Percentiles rank a stretch among this genome's conserved stretches.
Conservation (phyloP, 306 rosid genomes). For the Gleditsia sinensis region DNA sequence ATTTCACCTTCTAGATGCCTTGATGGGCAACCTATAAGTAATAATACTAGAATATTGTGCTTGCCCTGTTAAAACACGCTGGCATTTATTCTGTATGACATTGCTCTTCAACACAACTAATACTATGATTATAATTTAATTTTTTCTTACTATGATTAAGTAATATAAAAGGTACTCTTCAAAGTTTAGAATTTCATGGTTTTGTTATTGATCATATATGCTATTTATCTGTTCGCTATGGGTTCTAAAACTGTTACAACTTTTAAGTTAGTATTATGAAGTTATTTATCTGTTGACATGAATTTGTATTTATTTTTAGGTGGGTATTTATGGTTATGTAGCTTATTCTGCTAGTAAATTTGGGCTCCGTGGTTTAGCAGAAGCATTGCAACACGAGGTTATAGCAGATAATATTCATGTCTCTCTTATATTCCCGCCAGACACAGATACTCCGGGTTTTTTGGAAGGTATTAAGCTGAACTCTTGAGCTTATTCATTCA, state of each 20-base stretch:
- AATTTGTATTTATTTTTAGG: constrained; percentile 48
- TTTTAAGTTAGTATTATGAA: background rate
- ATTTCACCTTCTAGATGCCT: background rate
- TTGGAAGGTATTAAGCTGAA: constrained; percentile 56
- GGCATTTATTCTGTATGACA: background rate
- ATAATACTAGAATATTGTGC: background rate
- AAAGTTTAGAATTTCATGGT: background rate
- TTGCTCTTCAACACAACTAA: background rate
- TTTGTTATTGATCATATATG: background rate
- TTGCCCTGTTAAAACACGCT: background rate
- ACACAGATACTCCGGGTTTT: constrained; percentile 87
- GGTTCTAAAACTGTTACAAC: background rate
- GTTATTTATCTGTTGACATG: constrained; percentile 9
- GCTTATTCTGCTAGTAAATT: constrained; percentile 92
- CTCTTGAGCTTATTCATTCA: constrained; percentile 16
- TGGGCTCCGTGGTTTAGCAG: constrained; percentile 89
- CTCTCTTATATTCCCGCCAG: constrained; percentile 89
- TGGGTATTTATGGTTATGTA: constrained; percentile 86
- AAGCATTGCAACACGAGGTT: constrained; percentile 90
- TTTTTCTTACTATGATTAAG: background rate
- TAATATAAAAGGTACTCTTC: background rate
- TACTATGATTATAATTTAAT: background rate
- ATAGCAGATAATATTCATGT: constrained; percentile 74
- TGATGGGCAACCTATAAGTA: background rate
- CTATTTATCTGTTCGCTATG: background rate